Base-by-base conservation (phyloP, 2,329 filamentous ascomycete genomes). In the Trichophyton rubrum region DNA sequence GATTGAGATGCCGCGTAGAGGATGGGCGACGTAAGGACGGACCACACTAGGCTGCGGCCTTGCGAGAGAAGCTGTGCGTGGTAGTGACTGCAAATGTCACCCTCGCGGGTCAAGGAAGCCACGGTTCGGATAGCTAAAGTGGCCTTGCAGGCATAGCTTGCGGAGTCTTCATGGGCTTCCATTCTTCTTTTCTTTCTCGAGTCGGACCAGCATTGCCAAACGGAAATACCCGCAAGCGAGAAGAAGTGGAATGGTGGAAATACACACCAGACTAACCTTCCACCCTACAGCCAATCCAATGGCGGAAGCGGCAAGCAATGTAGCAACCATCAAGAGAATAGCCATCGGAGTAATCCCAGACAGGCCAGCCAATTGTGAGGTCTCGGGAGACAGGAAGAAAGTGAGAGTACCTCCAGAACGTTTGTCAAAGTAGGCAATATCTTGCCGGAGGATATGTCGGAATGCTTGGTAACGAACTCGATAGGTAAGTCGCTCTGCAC, bases 61-160 rank as follows among this genome's bases (percentile, higher is more conserved):
- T 41, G 38, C 11, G 38, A 41, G 38, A 41, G 38, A 41, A 41
- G 38, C 38, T 41, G 38, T 2, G 74, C 71, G 62, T 82, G 85
- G 76, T 95, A 99, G 59, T 85, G 80, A 1, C 74, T 68, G 67
- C 89, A 81, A 2, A 97, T 89, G 68, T 96, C 89, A 0, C 82
- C 75, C 74, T 97, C 93, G 6, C 91, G 84, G 0, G 91, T 95
- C 51, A 97, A 80, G 7, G 89, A 89, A 3, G 91, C 92, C 7
- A 97, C 90, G 2, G 93, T 97, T 58, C 91, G 87, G 66, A 97
- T 96, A 7, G 90, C 88, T 1, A 89, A 90, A 40, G 93, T 95
- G 49, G 91, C 90, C 73, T 97, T 93, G 53, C 90, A 92, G 7
- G 93, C 92, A 70, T 88, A 95, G 60, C 85, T 87, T 8, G 92